phyloP scores from a whole-genome alignment of 495 filamentous ascomycete species.

The Hapsidospora chrysogenum region DNA sequence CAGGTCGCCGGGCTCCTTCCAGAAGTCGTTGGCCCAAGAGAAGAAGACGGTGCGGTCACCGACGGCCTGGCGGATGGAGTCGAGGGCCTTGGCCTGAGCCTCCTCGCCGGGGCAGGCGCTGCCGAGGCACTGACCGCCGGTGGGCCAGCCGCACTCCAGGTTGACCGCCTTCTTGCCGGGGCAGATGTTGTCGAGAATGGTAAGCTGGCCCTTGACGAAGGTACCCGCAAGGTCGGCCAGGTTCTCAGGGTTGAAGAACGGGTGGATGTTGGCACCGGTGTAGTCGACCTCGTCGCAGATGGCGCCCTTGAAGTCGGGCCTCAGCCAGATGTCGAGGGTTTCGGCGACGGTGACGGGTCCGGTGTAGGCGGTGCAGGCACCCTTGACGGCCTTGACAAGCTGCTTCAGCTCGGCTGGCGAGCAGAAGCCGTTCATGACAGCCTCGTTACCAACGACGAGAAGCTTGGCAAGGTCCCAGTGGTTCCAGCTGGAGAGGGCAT shows the following conservation, averaged over 20 bases:
- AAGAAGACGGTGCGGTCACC: conserved; percentile 56
- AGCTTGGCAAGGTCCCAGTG: conserved; percentile 62
- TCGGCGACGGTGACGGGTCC: conserved; percentile 76
- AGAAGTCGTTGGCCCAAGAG: conserved; percentile 61
- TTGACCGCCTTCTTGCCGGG: conserved; percentile 47
- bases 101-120: conserved; percentile 43
- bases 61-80: conserved; percentile 35
- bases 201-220: conserved; percentile 53
- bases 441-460: conserved; percentile 82
- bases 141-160: conserved; percentile 89
- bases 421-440: conserved; percentile 53
- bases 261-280: conserved; percentile 70
- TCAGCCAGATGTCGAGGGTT: conserved; percentile 48
- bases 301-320: conserved; percentile 33
- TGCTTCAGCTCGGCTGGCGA: conserved; percentile 40
- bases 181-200: conserved; percentile 49
- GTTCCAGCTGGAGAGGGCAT: conserved; percentile 53
- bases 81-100: conserved; percentile 59
- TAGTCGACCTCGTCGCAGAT: conserved; percentile 66
- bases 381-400: conserved; percentile 45
- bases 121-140: conserved; percentile 48
- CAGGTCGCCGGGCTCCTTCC: conserved; percentile 59
- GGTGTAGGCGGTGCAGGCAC: conserved; percentile 55
- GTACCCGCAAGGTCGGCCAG: conserved; percentile 46
- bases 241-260: conserved; percentile 72